phyloP scores from a whole-genome alignment of 805 yeast genomes.

The Metschnikowia matae region DNA sequence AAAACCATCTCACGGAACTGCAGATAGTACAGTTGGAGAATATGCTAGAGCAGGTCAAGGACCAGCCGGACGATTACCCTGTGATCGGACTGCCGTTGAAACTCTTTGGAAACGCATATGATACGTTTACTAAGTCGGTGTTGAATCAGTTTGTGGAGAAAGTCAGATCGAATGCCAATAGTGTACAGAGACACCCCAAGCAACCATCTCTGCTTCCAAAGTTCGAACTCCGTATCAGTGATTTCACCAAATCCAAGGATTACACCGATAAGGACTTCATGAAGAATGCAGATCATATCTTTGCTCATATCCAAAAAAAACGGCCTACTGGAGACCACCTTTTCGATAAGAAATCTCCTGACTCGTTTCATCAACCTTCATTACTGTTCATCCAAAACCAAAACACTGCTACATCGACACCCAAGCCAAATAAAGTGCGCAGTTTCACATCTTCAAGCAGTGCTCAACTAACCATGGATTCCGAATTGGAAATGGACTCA shows the following conservation, averaged over 20 bases:
- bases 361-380: constrained; percentile 7
- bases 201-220: constrained; percentile 6
- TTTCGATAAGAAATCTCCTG: constrained; percentile 3
- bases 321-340: constrained; percentile 18
- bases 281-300: constrained; percentile 36
- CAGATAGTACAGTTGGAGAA: constrained; percentile 22
- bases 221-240: constrained; percentile 25
- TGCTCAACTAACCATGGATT: not conserved
- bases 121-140: constrained; percentile 37
- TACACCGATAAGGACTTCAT: constrained; percentile 35
- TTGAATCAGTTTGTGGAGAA: constrained; percentile 17
- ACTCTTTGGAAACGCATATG: constrained; percentile 35
- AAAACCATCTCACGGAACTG: constrained; percentile 15
- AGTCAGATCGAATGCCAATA: constrained; percentile 16
- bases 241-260: constrained; percentile 28
- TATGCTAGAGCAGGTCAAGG: constrained; percentile 22
- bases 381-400: constrained; percentile 7
- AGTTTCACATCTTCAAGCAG: constrained; percentile 1
- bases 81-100: constrained; percentile 37
- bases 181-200: constrained; percentile 11
- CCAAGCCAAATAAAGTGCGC: constrained; percentile 25
- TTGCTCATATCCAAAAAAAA: constrained; percentile 35
- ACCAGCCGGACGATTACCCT: constrained; percentile 18
- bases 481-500: constrained; percentile 6
- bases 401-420: constrained; percentile 38